A percentile compares a stretch with the other conserved stretches of the same genome.
These are phyloP conservation scores for Scheffersomyces stambukii DNA, from an alignment of 1,139 yeast genomes.

Conservation along the genomic window DNA sequence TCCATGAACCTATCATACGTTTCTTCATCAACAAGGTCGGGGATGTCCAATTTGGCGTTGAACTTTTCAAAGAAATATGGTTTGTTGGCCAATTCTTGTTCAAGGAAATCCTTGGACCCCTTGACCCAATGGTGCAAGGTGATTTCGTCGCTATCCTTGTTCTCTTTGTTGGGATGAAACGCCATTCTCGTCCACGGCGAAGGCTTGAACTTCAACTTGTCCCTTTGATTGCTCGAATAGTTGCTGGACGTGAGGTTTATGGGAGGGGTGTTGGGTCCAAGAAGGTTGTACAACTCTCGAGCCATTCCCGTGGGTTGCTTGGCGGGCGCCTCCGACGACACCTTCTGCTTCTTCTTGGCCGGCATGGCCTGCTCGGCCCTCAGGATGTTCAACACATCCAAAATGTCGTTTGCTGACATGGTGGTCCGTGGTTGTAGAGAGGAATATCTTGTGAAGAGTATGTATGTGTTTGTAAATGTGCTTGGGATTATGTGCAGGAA, in stretches of 20 bases:
- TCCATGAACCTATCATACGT: slow-evolving; percentile 54
- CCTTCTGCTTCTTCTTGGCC: slow-evolving; percentile 36
- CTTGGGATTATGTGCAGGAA: too few relatives aligned
- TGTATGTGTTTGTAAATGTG: too few relatives aligned
- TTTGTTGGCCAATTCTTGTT: slow-evolving; percentile 37
- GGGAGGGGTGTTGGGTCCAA: slow-evolving; percentile 94
- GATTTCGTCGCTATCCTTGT: too few relatives aligned
- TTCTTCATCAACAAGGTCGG: slow-evolving; percentile 59
- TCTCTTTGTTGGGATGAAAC: slow-evolving; percentile 48
- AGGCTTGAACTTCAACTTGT: slow-evolving; percentile 62
- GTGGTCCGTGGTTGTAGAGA: background rate
- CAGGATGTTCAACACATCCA: slow-evolving; percentile 72
- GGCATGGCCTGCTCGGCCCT: slow-evolving; percentile 37
- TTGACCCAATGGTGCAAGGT: slow-evolving; percentile 83
- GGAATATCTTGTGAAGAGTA: too few relatives aligned
- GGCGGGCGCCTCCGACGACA: slow-evolving; percentile 27
- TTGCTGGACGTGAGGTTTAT: slow-evolving; percentile 51
- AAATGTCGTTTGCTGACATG: slow-evolving; percentile 60
- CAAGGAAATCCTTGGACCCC: slow-evolving; percentile 55
- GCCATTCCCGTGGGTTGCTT: slow-evolving; percentile 69
- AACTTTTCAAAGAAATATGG: slow-evolving; percentile 75
- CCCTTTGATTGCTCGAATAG: slow-evolving; percentile 49
- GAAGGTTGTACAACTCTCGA: slow-evolving; percentile 78
- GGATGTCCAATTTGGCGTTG: slow-evolving; percentile 66
- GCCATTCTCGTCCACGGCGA: slow-evolving; percentile 77